A percentile compares a stretch with the other conserved stretches of the same genome.
These are phyloP conservation scores for Gracilaria domingensis DNA, from an alignment of 23 red algal species.

Conservation along the genomic window DNA sequence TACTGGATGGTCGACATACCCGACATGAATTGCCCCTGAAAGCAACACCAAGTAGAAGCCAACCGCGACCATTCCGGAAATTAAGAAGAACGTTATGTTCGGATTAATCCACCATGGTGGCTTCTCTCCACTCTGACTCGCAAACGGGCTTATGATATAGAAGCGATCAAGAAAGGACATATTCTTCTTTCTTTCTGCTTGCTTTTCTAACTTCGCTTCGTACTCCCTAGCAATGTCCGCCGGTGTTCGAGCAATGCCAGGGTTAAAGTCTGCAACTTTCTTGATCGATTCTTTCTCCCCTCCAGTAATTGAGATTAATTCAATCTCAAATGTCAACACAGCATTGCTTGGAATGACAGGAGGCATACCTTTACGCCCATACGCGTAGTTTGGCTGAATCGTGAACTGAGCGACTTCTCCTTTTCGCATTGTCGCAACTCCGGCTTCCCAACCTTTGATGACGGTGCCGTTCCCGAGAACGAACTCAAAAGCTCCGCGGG, in stretches of 20 bases:
- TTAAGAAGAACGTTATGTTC: conserved; percentile 90
- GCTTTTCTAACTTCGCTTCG: conserved; percentile 52
- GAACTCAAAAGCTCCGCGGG: conserved; percentile 82
- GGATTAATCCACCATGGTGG: conserved; percentile 99
- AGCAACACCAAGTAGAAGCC: conserved; percentile 85
- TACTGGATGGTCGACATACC: conserved; percentile 81
- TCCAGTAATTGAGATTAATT: conserved; percentile 70
- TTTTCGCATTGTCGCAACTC: conserved; percentile 72
- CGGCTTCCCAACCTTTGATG: conserved; percentile 95
- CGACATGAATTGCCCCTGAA: conserved; percentile 84
- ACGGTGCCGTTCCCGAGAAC: conserved; percentile 83
- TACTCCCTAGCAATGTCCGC: conserved; percentile 83
- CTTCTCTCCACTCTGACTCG: conserved; percentile 88
- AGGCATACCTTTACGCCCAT: conserved; percentile 90
- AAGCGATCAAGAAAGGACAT: conserved; percentile 75
- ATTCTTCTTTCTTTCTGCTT: conserved; percentile 57
- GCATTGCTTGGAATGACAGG: conserved; percentile 89
- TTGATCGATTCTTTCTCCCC: conserved; percentile 52
- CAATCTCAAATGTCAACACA: conserved; percentile 93
- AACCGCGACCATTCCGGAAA: conserved; percentile 71
- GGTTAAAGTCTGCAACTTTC: conserved; percentile 76
- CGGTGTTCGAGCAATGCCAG: conserved; percentile 70
- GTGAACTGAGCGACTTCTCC: conserved; percentile 83
- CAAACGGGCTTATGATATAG: conserved; percentile 99
- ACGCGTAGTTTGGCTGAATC: conserved; percentile 89